phyloP scores from a whole-genome alignment of 192 early-diverging fungal species.

The Globomyces pollinis-pini region DNA sequence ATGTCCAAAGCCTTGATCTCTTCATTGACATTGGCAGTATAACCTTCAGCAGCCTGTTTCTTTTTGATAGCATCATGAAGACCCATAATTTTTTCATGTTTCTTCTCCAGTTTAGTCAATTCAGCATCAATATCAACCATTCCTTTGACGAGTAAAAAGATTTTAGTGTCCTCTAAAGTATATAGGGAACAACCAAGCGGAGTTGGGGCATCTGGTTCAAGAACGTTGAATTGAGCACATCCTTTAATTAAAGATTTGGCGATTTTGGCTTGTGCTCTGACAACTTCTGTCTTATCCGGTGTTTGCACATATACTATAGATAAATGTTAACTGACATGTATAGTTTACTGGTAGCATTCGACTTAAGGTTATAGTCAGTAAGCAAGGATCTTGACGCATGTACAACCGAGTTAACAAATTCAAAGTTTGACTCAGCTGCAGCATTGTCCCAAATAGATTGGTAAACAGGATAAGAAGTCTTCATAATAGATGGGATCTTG shows the following conservation, averaged over 20 bases:
- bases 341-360: too few relatives aligned
- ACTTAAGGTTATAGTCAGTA: constrained; percentile 69
- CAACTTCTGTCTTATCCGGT: constrained; percentile 30
- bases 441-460: constrained; percentile 41
- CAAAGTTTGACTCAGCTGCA: constrained; percentile 71
- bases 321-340: constrained; percentile 35
- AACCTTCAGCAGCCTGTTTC: constrained; percentile 61
- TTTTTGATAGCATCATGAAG: constrained; percentile 49
- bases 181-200: constrained; percentile 76
- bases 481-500: constrained; percentile 59
- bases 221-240: constrained; percentile 19
- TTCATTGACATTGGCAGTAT: constrained; percentile 55
- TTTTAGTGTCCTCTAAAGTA: constrained; percentile 62
- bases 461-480: constrained; percentile 50
- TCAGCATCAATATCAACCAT: constrained; percentile 77
- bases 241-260: constrained; percentile 48
- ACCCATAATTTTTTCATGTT: constrained; percentile 56
- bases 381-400: constrained; percentile 70
- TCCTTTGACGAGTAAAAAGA: constrained; percentile 73
- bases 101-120: constrained; percentile 69
- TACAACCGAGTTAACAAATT: constrained; percentile 66
- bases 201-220: constrained; percentile 40
- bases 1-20: constrained; percentile 67
- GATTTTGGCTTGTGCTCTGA: constrained; percentile 50
- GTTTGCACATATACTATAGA: constrained; percentile 60